Conservation (phyloP, 257 asterid genomes). For the Jaltomata sinuosa region DNA sequence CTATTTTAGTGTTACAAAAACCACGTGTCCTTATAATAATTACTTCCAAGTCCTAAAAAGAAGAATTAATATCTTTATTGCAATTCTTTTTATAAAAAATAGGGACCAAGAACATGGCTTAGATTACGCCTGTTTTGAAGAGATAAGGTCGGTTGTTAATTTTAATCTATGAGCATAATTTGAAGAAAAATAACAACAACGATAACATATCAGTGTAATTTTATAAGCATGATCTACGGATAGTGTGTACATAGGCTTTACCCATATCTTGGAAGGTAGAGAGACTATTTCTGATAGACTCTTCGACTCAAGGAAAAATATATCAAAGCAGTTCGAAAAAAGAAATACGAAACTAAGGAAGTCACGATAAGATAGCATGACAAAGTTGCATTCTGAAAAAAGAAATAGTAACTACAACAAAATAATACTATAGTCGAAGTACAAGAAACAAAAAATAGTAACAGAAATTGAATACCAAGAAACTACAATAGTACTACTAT, state of each 20-base stretch:
- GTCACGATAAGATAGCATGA: no score
- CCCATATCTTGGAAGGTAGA: no score
- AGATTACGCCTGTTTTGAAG: not conserved
- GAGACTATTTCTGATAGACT: no score
- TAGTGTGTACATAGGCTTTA: no score
- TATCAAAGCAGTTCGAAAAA: no score
- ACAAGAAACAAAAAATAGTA: no score
- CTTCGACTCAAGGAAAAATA: no score
- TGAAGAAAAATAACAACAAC: not conserved
- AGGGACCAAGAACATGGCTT: not conserved
- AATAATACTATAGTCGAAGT: no score
- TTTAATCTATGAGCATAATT: not conserved
- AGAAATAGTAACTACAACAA: not conserved
- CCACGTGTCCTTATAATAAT: not conserved
- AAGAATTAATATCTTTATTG: not conserved
- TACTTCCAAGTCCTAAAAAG: not conserved
- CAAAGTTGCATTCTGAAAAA: no score
- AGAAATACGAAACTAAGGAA: no score
- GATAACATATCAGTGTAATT: no score
- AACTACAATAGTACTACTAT: not conserved
- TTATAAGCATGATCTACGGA: no score
- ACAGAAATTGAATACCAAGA: not conserved
- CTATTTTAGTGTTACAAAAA: not conserved
- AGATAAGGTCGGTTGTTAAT: not conserved
- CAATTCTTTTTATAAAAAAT: not conserved